Evolutionary conservation across 768 basidiomycete species (phyloP), one percentile per base, ranked within the genome.

Genomic region (Lactarius tabidus): DNA sequence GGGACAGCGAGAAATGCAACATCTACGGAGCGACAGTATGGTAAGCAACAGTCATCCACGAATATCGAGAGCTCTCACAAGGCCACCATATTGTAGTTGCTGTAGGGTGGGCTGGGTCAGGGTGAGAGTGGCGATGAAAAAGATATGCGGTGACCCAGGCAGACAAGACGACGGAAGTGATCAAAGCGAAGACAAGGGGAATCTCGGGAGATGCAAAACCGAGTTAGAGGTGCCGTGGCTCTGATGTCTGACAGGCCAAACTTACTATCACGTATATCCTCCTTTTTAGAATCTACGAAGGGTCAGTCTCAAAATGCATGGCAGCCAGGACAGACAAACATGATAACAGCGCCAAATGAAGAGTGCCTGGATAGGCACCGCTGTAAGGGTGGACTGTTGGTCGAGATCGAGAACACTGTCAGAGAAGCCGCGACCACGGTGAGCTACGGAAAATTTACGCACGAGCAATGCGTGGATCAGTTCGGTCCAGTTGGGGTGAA

Each of bases 281-380:
- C 33, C 33, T 66, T 20, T 62, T 45, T 41, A 62, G 1, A 15
- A 66, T 58, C 65, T 66, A 36, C 36, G 20, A 23, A 23, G 5
- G 35, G 52, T 62, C 14, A 57, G 60, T 28, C 17, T 41, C 29
- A 36, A 58, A 9, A 5, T 31, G 56, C 4, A 36, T 20, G 20
- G 17, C 18, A 26, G 28, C 28, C n/a, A 20, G n/a, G 29, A 33
- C 33, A 33, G 17, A 66, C 65, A 10, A 39, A 66, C 65, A 52
- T 41, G 18, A 26, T 58, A 62, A 54, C 65, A 66, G 23, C 57
- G 56, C 57, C 51, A 62, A 51, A 62, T 66, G 3, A 66, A 66
- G 56, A 57, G 45, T 38, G 56, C 60, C 15, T 66, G 65, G 45
- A 66, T 62, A 4, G 65, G 65, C 29, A 41, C 51, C 5, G 57